Base-by-base conservation (phyloP, 768 basidiomycete species). In the Pleurotus salmoneostramineus region DNA sequence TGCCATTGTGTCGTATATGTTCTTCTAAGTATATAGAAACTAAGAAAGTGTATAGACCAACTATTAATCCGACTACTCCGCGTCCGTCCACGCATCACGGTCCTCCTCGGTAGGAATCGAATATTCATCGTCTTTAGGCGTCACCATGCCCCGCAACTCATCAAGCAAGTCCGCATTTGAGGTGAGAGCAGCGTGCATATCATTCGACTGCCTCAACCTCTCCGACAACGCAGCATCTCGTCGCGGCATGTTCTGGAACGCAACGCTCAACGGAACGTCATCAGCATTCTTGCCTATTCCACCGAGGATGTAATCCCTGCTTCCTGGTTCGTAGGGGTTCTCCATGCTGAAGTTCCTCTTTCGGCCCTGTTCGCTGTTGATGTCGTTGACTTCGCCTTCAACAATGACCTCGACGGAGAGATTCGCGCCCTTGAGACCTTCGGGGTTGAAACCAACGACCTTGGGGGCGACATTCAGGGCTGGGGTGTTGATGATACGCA, bases 301-400 rank as follows among this genome's bases (percentile, higher is more conserved):
- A 6, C 27, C 48, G 8, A 49, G 48, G 34, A 57, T 74, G 66
- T 85, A 86, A 43, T 77, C 75, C 43, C 58, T 68, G 50, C 78
- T 78, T 6, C 85, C 84, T n/a, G 79, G 79, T 2, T 61, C 57
- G 61, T 81, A 69, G 0, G 81, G 76, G 62, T 85, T 85, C 47
- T 68, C 61, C 64, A 60, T 68, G 31, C 47, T 61, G 63, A 75
- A 76, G 14, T 69, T 65, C 31, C 12, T 55, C n/a, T n/a, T 14
- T 0, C 40, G 52, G 33, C 48, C 48, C 21, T 27, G 44, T 65
- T 58, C 34, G 58, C 57, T 0, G 52, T 57, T 12, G 58, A 55
- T 5, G 4, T 55, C 42, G 6, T 17, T 42, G 7, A 56, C 36
- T 57, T 6, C 64, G 64, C 60, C 65, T 67, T 60, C 74, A 63